Evolutionary conservation across 176 grass and related monocot genomes (phyloP).

Genomic region (Rhynchospora breviuscula): DNA sequence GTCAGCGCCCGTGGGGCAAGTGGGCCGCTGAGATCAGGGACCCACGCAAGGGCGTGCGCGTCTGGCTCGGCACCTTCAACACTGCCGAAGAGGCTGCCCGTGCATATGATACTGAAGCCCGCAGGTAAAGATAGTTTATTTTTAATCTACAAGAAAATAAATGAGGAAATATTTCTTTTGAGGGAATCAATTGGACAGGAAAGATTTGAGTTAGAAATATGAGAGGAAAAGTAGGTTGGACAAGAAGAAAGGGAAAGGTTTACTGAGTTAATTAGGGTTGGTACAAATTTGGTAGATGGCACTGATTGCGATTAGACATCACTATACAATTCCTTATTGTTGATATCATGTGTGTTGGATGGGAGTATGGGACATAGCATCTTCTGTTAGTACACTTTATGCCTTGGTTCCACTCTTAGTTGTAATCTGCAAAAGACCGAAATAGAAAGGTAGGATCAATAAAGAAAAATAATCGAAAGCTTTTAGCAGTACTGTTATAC

Average conservation of each 20-base stretch:
- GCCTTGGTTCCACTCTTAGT: neutral
- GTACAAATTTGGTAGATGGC: constrained; percentile 9
- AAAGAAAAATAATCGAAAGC: neutral
- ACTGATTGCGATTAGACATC: neutral
- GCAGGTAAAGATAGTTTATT: neutral
- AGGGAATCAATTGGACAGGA: neutral
- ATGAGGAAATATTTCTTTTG: neutral
- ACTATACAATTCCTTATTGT: neutral
- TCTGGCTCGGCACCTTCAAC: constrained; percentile 44
- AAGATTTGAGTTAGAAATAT: neutral
- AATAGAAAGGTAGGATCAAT: neutral
- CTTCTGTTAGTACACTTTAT: neutral
- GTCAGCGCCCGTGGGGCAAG: constrained; percentile 43
- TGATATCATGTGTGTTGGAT: neutral
- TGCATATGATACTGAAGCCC: constrained; percentile 42
- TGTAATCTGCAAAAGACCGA: neutral
- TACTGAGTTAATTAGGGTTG: neutral
- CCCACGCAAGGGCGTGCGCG: constrained; percentile 38
- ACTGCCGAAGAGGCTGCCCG: constrained; percentile 49
- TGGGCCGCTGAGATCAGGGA: constrained; percentile 56
- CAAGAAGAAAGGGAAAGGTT: neutral
- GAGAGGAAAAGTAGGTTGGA: neutral
- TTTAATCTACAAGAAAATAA: neutral
- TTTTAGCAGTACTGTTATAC: neutral
- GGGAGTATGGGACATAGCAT: neutral